Base-by-base conservation (phyloP, 1,284 basidiomycete genomes). In the Cryptococcus sp. region DNA sequence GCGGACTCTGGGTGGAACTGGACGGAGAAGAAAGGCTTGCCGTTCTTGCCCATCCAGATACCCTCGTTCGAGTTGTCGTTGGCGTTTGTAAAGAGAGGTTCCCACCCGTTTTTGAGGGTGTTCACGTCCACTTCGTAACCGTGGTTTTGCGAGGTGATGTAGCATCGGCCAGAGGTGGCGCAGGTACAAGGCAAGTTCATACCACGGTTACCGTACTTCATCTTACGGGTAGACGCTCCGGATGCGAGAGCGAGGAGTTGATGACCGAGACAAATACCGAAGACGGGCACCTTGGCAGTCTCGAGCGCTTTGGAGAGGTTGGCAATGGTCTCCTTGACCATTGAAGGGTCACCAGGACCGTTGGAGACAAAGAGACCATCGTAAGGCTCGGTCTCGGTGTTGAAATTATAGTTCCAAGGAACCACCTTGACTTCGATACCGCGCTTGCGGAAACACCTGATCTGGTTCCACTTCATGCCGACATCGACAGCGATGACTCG, bases 381-480 rank as follows among this genome's bases (percentile, higher is more conserved):
- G 69, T 87, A 98, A 1, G 89, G 86, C 72, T 95, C 86, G 54
- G 85, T 86, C 3, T 83, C 75, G n/a, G 84, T 74, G 46, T 90
- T 81, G 76, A 97, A 92, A 80, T 99, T 89, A 76, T 96, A 89
- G 76, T 99, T 84, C 73, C 94, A 99, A 41, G 96, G 95, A 4
- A 99, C 91, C 54, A 97, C 93, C 80, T 97, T 96, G 75, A 99
- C 83, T 78, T 99, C 93, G 52, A 98, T 86, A 54, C 96, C 95
- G 48, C 96, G 89, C 54, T 87, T 84, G 52, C 86, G 88, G 81
- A 99, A 97, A 82, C 95, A 99, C 47, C 96, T 86, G 68, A 99
- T 95, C 80, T 99, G 96, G 80, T 99, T 99, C 81, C 89, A 95
- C 81, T 99, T 99, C 91, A 99, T 98, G 45, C 96, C 96, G 54